Evolutionary conservation across 495 filamentous ascomycete genomes (phyloP).

Genomic region (Trichoderma virens): DNA sequence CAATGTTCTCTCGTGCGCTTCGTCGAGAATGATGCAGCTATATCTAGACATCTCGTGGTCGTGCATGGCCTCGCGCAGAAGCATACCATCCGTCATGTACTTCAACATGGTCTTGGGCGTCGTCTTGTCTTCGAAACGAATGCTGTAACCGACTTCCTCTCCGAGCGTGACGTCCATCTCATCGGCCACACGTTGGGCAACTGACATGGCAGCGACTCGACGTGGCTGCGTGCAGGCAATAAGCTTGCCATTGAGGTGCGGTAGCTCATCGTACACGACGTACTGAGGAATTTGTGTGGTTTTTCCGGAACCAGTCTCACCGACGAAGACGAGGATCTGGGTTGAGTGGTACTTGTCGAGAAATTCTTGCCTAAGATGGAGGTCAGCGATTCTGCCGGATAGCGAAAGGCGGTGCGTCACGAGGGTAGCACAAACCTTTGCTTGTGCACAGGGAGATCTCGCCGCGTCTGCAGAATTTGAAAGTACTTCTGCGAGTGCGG

Average conservation of each 20-base stretch:
- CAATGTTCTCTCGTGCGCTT: slow-evolving; percentile 93
- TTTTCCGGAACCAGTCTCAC: slow-evolving; percentile 98
- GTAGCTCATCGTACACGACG: slow-evolving; percentile 92
- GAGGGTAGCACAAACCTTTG: slow-evolving; percentile 57
- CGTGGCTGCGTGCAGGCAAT: slow-evolving; percentile 97
- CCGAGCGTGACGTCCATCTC: slow-evolving; percentile 93
- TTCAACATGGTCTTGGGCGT: slow-evolving; percentile 86
- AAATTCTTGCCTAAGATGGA: slow-evolving; percentile 71
- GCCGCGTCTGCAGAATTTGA: slow-evolving; percentile 72
- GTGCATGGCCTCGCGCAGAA: slow-evolving; percentile 95
- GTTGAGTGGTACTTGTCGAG: slow-evolving; percentile 82
- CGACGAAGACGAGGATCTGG: slow-evolving; percentile 96
- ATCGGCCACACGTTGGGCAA: slow-evolving; percentile 93
- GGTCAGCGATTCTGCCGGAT: not conserved
- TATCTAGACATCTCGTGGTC: slow-evolving; percentile 86
- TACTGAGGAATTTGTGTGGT: slow-evolving; percentile 99
- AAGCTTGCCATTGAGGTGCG: slow-evolving; percentile 73
- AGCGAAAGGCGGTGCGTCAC: not conserved
- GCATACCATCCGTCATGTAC: slow-evolving; percentile 99
- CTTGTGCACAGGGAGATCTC: slow-evolving; percentile 80
- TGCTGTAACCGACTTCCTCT: slow-evolving; percentile 96
- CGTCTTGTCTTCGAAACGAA: slow-evolving; percentile 97
- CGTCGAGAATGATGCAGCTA: slow-evolving; percentile 96
- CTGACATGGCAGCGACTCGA: slow-evolving; percentile 97
- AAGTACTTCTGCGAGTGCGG: slow-evolving; percentile 79